Evolutionary conservation across 768 basidiomycete genomes (phyloP), one percentile per base, ranked within the genome.

Genomic region (Xerocomellus amylosporus): DNA sequence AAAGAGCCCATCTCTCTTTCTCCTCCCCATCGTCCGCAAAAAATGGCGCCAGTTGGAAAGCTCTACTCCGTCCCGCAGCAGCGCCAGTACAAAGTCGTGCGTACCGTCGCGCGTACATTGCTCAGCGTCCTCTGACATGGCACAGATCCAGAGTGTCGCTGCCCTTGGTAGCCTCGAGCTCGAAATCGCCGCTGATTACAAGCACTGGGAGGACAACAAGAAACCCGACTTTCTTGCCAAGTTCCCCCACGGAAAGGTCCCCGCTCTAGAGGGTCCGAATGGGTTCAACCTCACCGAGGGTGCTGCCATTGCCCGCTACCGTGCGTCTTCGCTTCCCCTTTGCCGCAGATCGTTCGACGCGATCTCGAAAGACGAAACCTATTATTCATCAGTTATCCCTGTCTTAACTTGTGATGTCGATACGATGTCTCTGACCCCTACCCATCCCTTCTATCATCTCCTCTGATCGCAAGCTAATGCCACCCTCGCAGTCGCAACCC

Each of bases 231-330:
- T 85, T 71, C 68, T 82, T 44, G 68, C 74, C 55, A 93, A 93
- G 73, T 94, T 91, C 73, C 83, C 87, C 46, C 79, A 79, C 54
- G 87, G 89, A 52, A 92, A 93, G 77, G 82, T 96, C 62, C 96
- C 97, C 26, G 86, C 88, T 36, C 80, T 88, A 49, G 91, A 93
- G 71, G 77, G 80, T 42, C 72, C 76, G 14, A 83, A 93, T 70
- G 93, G 93, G 51, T 82, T 92, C 79, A 80, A 77, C 65, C 75
- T 97, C 54, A 82, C 84, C 62, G 96, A 96, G 77, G 78, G 82
- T 51, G 68, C 74, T 51, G 84, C 93, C 45, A 93, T 98, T 72
- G 88, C 92, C 43, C 86, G 84, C 53, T 94, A 96, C 75, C 63
- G 96, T 98, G 74, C 84, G 93, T 87, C 61, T 20, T 24, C 44